Evolutionary conservation across 2,329 filamentous ascomycete genomes (phyloP).

Genomic region (Endoconidiophora polonica): DNA sequence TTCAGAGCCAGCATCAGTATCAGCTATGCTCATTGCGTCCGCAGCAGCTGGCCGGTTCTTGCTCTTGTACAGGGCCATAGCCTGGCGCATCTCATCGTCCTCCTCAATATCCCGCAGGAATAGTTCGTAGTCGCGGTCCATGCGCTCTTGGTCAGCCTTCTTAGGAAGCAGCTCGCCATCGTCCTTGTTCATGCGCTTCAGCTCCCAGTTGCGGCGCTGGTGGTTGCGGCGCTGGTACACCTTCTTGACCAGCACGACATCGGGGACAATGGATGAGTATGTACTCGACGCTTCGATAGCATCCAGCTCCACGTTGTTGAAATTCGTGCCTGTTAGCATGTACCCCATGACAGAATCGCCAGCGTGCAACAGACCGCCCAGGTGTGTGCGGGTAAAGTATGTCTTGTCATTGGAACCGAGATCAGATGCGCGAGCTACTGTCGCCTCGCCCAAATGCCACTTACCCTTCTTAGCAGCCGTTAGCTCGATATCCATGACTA

Average conservation of each 20-base stretch:
- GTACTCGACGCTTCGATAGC: conserved; percentile 62
- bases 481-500: conserved; percentile 86
- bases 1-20: conserved; percentile 38
- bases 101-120: conserved; percentile 96
- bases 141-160: conserved; percentile 71
- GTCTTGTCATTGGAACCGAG: conserved; percentile 72
- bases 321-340: conserved; percentile 73
- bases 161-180: conserved; percentile 74
- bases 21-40: conserved; percentile 52
- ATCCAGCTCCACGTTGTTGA: conserved; percentile 78
- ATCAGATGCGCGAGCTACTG: conserved; percentile 72
- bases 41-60: conserved; percentile 33
- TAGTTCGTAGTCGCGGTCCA: conserved; percentile 91
- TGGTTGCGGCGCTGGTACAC: conserved; percentile 79
- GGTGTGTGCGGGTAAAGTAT: conserved; percentile 80
- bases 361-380: conserved; percentile 68
- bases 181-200: conserved; percentile 84
- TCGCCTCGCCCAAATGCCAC: conserved; percentile 72
- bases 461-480: conserved; percentile 60
- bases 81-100: conserved; percentile 71
- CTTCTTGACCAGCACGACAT: conserved; percentile 94
- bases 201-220: conserved; percentile 71
- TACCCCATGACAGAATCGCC: conserved; percentile 96
- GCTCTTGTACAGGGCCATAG: conserved; percentile 73
- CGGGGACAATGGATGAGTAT: conserved; percentile 66